Evolutionary conservation across 257 asterid genomes (phyloP).

Genomic region (Cruciata laevipes): DNA sequence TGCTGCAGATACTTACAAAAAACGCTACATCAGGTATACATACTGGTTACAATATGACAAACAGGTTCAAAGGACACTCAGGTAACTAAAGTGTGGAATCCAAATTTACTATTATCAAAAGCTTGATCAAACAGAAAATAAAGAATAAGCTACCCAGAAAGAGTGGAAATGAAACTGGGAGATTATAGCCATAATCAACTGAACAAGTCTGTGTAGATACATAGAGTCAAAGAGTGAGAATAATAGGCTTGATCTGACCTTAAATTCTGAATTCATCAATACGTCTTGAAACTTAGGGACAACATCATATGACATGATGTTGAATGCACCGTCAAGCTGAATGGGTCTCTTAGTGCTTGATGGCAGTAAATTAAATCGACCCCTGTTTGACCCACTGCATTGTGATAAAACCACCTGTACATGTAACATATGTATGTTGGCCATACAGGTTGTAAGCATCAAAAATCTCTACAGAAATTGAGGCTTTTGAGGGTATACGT

Average conservation of each 20-base stretch:
- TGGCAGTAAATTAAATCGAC: conserved; percentile 70
- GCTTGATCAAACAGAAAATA: background rate
- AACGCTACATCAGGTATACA: background rate
- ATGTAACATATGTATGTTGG: conserved; percentile 11
- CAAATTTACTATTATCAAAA: background rate
- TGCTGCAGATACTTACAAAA: background rate
- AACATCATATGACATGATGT: conserved; percentile 82
- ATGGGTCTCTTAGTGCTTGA: conserved; percentile 58
- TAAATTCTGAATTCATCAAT: conserved; percentile 70
- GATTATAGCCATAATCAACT: conserved; percentile 1
- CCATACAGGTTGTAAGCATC: conserved; percentile 1
- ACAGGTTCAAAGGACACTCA: conserved; percentile 4
- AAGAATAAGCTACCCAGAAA: background rate
- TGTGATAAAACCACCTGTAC: conserved; percentile 88
- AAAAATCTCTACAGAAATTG: background rate
- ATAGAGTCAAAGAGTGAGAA: background rate
- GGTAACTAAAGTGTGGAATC: background rate
- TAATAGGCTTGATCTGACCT: conserved; percentile 37
- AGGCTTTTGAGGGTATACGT: too few relatives aligned
- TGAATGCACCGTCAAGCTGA: conserved; percentile 82
- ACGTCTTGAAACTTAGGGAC: conserved; percentile 68
- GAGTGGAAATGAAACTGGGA: background rate
- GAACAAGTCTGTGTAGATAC: background rate
- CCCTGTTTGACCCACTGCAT: conserved; percentile 66
- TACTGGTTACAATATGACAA: background rate